A percentile compares a stretch with the other conserved stretches of the same genome.
Evolutionary conservation across 441 rosid species (phyloP).

Genomic region (Corymbia calophylla): DNA sequence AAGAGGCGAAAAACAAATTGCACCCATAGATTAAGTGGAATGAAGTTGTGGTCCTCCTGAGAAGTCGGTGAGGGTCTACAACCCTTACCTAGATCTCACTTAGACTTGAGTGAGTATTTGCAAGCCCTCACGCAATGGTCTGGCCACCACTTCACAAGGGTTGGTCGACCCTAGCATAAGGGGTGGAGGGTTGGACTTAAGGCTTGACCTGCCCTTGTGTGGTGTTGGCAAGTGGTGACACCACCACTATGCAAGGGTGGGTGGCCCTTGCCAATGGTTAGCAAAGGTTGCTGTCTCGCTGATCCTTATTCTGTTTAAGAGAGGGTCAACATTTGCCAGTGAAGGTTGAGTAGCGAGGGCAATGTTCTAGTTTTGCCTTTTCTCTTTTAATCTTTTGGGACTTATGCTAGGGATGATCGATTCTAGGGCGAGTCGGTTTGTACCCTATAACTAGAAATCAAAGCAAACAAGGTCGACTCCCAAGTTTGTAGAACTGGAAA

Average conservation of each 20-base stretch:
- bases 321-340: not conserved
- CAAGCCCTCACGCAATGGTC: accelerated
- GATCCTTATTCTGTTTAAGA: not conserved
- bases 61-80: accelerated
- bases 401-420: not conserved
- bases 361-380: not conserved
- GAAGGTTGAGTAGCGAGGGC: not conserved
- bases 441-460: too few species aligned
- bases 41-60: too few species aligned
- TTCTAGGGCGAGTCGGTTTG: too few species aligned
- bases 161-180: not conserved
- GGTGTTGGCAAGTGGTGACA: not conserved
- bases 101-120: not conserved
- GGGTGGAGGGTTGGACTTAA: not conserved
- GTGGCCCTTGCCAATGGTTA: too few species aligned
- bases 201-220: not conserved
- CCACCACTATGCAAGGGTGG: too few species aligned
- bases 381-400: not conserved
- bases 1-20: too few species aligned
- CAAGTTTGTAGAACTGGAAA: too few species aligned
- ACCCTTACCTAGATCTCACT: not conserved
- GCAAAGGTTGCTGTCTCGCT: not conserved
- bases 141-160: not conserved
- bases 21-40: too few species aligned
- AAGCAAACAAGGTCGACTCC: too few species aligned